Evolutionary conservation across 768 basidiomycete genomes (phyloP), one percentile per base, ranked within the genome.

Genomic region (Xerocomellus chrysenteron): DNA sequence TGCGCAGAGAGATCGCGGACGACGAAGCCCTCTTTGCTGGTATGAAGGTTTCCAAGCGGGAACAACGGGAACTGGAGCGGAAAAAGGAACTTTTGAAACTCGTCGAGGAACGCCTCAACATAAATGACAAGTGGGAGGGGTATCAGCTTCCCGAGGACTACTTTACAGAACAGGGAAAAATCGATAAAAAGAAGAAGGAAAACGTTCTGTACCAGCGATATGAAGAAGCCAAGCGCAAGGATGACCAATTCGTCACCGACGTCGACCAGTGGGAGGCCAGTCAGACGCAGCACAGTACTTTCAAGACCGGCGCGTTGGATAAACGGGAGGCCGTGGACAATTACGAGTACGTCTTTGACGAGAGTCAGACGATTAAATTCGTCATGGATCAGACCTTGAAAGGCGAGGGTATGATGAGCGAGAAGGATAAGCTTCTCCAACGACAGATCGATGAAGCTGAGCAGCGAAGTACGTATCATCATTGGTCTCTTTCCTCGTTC

Each of bases 261-360:
- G 84, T 98, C 54, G 97, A 99, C 73, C 93, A 95, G 71, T 99
- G 94, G 94, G 97, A 99, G 74, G 88, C 87, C 45, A 82, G 84
- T 73, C 97, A 99, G 74, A 90, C 94, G 26, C 80, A 82, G 53
- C 87, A 93, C 66, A 93, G 92, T 64, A 89, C 90, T 14, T 92
- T 98, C 76, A 88, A 84, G 70, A 88, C 87, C 4, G 94, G 97
- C 30, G 94, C 97, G 2, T 70, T 95, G 85, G 97, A 99, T 73
- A 93, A 92, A 72, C 81, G 73, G 41, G 87, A 90, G 58, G 57
- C 90, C 19, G 84, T 86, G 32, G 93, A 94, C 35, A 86, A 88
- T 42, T 98, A 96, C 66, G 96, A 98, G 55, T 99, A 94, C 69
- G 96, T 99, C 45, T 98, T 99, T 66, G 97, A 99, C 71, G 97